Base-by-base conservation (phyloP, 139 green algal species). In the Raphidocelis subcapitata region DNA sequence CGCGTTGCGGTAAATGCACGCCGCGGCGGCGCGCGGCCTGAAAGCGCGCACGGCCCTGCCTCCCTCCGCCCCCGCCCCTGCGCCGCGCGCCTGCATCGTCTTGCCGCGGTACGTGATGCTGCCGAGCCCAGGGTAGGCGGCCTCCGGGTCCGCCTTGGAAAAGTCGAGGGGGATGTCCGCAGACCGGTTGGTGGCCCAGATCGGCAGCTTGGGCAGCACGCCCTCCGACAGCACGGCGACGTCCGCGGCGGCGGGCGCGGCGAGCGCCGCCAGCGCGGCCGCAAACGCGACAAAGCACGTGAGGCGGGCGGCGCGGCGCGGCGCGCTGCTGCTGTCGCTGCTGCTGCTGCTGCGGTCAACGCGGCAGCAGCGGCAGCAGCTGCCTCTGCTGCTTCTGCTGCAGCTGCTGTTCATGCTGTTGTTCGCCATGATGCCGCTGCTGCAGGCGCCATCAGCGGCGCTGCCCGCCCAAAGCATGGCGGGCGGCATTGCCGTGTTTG, bases 111-210 rank as follows among this genome's bases (percentile, higher is more conserved):
- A 28, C 14, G 15, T 3, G 10, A 77, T 62, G 5, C 31, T 26
- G 24, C 70, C 70, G 26, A 41, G 63, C 8, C 24, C 37, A 3
- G 60, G 49, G 52, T 72, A 63, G 29, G 16, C 57, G 63, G 49
- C 72, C 16, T 66, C 44, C n/a, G 72, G 72, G 63, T 78, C 72
- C 65, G 72, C 72, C 52, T 78, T 78, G 16, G n/a, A 29, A 37
- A 78, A 78, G 37, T 78, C 63, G 1, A 78, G 36, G 10, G 72
- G 24, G 3, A 78, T 72, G 51, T 78, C 72, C 37, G 72, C 72
- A 57, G 72, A 67, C 23, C 72, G 46, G 63, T 72, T 66, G 31
- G 33, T 47, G 10, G 62, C 31, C 72, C 72, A 78, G 21, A 78
- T n/a, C 29, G 72, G 72, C 63, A 66, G 72, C 24, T 65, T 15